These are phyloP conservation scores for Selenicereus undatus DNA, from an alignment of 148 eudicot species.

Conservation along the genomic window DNA sequence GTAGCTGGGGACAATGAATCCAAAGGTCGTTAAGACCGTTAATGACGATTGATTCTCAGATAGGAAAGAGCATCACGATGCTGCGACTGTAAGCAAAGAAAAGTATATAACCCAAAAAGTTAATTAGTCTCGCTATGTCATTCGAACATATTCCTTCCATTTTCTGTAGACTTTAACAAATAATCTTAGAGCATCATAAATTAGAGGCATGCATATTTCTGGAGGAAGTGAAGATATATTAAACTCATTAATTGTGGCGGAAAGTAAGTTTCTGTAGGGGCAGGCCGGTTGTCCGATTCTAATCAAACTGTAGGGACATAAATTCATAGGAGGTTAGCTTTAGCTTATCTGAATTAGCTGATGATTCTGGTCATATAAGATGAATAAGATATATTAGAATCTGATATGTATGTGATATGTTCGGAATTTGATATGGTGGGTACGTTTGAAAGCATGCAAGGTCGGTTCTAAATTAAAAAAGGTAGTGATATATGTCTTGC, in stretches of 20 bases:
- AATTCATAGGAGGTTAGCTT: not conserved
- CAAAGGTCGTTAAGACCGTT: not conserved
- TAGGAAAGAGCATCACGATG: not conserved
- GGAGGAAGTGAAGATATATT: not conserved
- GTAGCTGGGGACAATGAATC: not conserved
- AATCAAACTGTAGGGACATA: not conserved
- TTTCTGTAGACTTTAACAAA: not conserved
- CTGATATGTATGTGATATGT: too few relatives aligned
- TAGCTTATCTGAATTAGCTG: too few relatives aligned
- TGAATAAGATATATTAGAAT: too few relatives aligned
- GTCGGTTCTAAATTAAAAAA: too few relatives aligned
- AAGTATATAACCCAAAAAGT: not conserved
- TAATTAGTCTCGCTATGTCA: not conserved
- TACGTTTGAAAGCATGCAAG: too few relatives aligned
- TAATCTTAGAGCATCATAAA: not conserved
- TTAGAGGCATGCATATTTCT: not conserved
- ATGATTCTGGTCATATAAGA: too few relatives aligned
- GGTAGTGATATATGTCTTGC: too few relatives aligned
- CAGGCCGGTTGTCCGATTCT: slow-evolving; percentile 12
- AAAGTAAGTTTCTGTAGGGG: slow-evolving; percentile 2
- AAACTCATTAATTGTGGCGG: not conserved
- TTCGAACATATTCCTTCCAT: slow-evolving; percentile 14
- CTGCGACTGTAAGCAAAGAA: slow-evolving; percentile 10
- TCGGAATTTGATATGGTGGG: not conserved
- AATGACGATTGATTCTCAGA: not conserved